phyloP scores from a whole-genome alignment of 2,329 filamentous ascomycete genomes.

The Neonectria neomacrospora region DNA sequence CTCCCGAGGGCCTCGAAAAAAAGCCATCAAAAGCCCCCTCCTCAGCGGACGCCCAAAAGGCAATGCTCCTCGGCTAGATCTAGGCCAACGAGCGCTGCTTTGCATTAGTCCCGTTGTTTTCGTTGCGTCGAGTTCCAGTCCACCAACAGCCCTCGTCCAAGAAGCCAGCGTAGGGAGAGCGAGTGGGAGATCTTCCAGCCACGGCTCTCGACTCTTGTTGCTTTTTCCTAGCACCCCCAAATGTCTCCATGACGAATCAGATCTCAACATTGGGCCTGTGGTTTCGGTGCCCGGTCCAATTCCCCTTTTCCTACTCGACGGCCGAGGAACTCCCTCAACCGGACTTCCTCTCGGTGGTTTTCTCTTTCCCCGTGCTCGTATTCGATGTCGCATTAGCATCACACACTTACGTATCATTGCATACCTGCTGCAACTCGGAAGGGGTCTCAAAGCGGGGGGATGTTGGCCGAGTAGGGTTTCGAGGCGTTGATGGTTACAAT shows the following conservation, averaged over 20 bases:
- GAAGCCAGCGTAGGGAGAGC: not conserved
- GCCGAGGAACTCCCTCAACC: not conserved
- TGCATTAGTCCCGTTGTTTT: not conserved
- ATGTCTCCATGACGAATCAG: conserved; percentile 8
- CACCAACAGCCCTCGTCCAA: not conserved
- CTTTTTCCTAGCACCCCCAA: conserved; percentile 9
- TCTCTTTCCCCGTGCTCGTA: not conserved
- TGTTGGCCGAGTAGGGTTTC: conserved; percentile 7
- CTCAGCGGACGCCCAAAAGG: not conserved
- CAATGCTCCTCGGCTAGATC: not conserved
- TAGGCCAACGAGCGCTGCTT: not conserved
- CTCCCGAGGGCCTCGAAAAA: not conserved
- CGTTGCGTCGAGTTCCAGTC: not conserved
- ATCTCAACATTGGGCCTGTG: not conserved
- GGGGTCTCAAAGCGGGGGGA: conserved; percentile 7
- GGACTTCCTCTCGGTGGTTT: not conserved
- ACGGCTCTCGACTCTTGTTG: not conserved
- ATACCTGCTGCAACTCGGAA: not conserved
- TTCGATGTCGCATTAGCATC: not conserved
- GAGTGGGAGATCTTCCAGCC: not conserved
- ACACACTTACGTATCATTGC: not conserved
- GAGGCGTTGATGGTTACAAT: not conserved
- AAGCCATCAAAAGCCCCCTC: not conserved
- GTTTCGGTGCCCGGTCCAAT: not conserved
- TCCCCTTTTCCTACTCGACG: not conserved